Base-by-base conservation (phyloP, 805 yeast species). In the Hanseniaspora taiwanica region DNA sequence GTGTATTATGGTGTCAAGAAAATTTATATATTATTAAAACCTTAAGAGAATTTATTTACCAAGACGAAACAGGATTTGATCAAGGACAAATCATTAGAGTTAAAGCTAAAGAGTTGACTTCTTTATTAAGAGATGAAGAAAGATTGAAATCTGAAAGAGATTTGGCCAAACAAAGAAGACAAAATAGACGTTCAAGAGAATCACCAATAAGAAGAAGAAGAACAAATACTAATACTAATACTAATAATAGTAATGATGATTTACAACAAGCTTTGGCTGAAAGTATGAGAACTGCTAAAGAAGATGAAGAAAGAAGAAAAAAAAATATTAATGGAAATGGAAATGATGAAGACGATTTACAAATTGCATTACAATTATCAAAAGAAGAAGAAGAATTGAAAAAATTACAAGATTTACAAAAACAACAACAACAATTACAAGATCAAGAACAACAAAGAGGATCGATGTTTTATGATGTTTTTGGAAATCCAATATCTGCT, bases 1-100 rank as follows among this genome's bases (percentile, higher is more conserved):
- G 87, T 52, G 94, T 87, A 5, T 65, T 78, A 29, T 89, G 98
- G 98, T 76, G 87, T 45, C 81, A 77, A 55, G 94, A 85, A 55
- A 87, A 89, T 56, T 58, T 87, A 27, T 89, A 85, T 60, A 71
- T 87, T 39, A 75, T 89, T 56, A 86, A 87, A 63, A 86, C 96
- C 0, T 67, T 89, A 50, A 74, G 95, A 40, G 97, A 89, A 58
- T 89, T 89, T 59, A 84, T 79, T 50, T 81, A 77, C 55, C 67
- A 69, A 31, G 96, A 89, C 57, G 89, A 82, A 37, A 54, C 66
- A 16, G 86, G 83, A 36, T 64, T 68, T 21, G 98, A 89, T 59
- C 93, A 84, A 53, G 97, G 98, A 18, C 81, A 81, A 7, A 74
- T 84, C 40, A 80, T 81, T 43, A 72, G 98, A 44, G 85, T 84